phyloP scores from a whole-genome alignment of 139 green algal genomes.

The Deuterostichococcus epilithicus region DNA sequence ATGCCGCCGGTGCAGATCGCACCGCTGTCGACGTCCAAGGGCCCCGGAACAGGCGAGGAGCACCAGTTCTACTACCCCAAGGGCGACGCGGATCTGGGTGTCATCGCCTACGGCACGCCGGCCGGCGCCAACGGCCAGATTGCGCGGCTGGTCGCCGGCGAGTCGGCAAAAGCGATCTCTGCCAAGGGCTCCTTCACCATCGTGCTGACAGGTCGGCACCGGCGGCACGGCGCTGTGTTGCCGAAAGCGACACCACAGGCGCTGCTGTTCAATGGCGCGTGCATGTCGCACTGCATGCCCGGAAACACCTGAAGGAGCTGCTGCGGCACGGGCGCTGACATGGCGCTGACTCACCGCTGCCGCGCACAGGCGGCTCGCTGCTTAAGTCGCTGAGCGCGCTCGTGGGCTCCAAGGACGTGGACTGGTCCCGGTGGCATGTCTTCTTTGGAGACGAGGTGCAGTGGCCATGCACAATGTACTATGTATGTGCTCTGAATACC shows the following conservation, averaged over 20 bases:
- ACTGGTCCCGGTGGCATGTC: constrained; percentile 74
- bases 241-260: not conserved
- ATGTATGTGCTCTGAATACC: too few species aligned
- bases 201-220: constrained; percentile 56
- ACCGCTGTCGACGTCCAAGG: constrained; percentile 65
- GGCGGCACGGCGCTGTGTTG: constrained; percentile 5
- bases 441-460: constrained; percentile 80
- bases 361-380: constrained; percentile 56
- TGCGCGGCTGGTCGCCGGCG: constrained; percentile 35
- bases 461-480: too few species aligned
- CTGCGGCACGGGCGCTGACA: too few species aligned
- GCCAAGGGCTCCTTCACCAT: constrained; percentile 76
- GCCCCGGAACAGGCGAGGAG: constrained; percentile 44
- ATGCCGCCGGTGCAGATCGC: constrained; percentile 29
- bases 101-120: constrained; percentile 31
- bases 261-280: too few species aligned
- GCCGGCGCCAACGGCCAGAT: not conserved
- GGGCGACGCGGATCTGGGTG: constrained; percentile 24
- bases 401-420: constrained; percentile 39
- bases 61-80: constrained; percentile 66
- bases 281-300: too few species aligned
- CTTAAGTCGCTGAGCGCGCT: constrained; percentile 53
- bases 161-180: constrained; percentile 55
- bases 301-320: too few species aligned
- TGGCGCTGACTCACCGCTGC: not conserved